Base-by-base conservation (phyloP, 768 basidiomycete species). In the Suillus placidus region DNA sequence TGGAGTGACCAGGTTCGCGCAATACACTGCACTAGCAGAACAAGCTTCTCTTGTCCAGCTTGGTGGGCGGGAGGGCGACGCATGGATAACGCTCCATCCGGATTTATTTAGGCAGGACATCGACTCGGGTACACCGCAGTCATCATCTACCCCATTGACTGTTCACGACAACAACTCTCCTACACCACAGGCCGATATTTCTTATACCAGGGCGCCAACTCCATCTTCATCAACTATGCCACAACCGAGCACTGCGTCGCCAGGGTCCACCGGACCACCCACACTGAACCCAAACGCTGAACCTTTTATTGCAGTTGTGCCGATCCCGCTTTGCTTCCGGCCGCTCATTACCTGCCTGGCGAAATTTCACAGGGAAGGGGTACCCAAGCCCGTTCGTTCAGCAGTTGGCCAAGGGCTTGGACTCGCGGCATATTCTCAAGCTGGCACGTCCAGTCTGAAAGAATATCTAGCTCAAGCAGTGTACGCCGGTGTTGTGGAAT, bases 391-490 rank as follows among this genome's bases (percentile, higher is more conserved):
- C 23, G 72, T 79, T 10, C 80, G 84, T 64, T 81, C 81, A 32
- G n/a, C 55, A 1, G 64, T 87, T 12, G 81, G 78, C 12, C 43
- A 71, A 34, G 69, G 72, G 37, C 67, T 87, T 13, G 40, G 74
- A 71, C 60, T 69, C 67, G 37, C 49, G 1, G 71, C 79, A 2
- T 85, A 84, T 61, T 69, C 71, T 69, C 71, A 71, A 40, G 83
- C 81, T 12, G 81, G 82, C 1, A 81, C 80, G 6, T 35, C 76
- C 7, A 79, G 71, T 32, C 84, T 85, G 67, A 73, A 73, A 20
- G 77, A 81, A 49, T 87, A 85, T 67, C 61, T 76, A 14, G 68
- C 66, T 10, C 66, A 79, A 62, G 85, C 85, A 14, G 73, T 75
- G 45, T 72, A 79, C 64, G 73, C 68, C 16, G 79, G 76, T 30